Evolutionary conservation across 495 filamentous ascomycete species (phyloP).

Genomic region (Neurospora hispaniola): DNA sequence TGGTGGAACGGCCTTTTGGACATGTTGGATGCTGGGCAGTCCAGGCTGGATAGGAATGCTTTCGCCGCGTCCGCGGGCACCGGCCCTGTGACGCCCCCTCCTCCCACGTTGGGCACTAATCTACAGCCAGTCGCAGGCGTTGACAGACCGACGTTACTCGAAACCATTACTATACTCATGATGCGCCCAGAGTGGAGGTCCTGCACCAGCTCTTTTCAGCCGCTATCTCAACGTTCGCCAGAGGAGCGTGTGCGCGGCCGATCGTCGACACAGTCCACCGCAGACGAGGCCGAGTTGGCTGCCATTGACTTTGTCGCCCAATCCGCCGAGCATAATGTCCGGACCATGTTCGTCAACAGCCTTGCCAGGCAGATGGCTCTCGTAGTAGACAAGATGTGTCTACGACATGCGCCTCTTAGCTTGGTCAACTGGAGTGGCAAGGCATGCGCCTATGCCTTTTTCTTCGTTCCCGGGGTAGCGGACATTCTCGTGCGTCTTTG

Average conservation of each 20-base stretch:
- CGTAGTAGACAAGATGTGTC: slow-evolving; percentile 85
- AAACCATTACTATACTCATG: slow-evolving; percentile 83
- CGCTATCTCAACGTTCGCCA: slow-evolving; percentile 40
- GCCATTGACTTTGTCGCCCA: slow-evolving; percentile 55
- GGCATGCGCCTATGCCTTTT: slow-evolving; percentile 90
- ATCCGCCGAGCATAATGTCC: slow-evolving; percentile 89
- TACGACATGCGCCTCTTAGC: slow-evolving; percentile 81
- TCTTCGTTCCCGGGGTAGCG: slow-evolving; percentile 83
- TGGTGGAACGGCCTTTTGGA: slow-evolving; percentile 93
- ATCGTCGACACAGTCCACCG: slow-evolving; percentile 35
- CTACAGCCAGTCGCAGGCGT: slow-evolving; percentile 26
- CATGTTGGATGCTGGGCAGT: slow-evolving; percentile 57
- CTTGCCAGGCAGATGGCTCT: slow-evolving; percentile 78
- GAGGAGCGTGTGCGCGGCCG: slow-evolving; percentile 28
- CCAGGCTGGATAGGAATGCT: slow-evolving; percentile 41
- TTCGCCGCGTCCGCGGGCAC: slow-evolving; percentile 28
- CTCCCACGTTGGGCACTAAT: slow-evolving; percentile 41
- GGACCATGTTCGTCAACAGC: slow-evolving; percentile 81
- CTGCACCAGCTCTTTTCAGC: slow-evolving; percentile 52
- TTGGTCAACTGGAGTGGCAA: slow-evolving; percentile 91
- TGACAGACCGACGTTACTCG: slow-evolving; percentile 64
- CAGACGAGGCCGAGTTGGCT: slow-evolving; percentile 52
- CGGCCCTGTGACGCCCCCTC: slow-evolving; percentile 28
- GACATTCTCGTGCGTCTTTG: slow-evolving; percentile 80
- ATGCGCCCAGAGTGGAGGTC: slow-evolving; percentile 84